Conservation (phyloP, 2,329 filamentous ascomycete genomes). For the Alternaria sp. region DNA sequence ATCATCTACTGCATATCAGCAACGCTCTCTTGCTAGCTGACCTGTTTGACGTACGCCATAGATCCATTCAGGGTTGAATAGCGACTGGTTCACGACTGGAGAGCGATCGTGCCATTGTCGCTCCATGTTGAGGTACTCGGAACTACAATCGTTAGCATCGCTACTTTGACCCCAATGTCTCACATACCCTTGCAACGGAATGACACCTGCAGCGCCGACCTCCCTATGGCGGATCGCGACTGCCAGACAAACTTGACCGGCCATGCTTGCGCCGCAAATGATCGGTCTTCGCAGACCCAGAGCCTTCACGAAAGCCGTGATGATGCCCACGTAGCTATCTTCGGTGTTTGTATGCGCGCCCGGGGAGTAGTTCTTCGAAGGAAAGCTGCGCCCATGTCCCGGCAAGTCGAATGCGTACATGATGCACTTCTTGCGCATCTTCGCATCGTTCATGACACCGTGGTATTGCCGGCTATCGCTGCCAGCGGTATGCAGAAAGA, state of each 20-base stretch:
- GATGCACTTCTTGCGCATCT: slow-evolving; percentile 55
- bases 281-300: slow-evolving; percentile 55
- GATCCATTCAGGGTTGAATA: slow-evolving; percentile 58
- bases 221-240: slow-evolving; percentile 56
- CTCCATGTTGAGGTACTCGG: slow-evolving; percentile 52
- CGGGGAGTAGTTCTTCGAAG: slow-evolving; percentile 49
- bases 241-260: slow-evolving; percentile 57
- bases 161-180: slow-evolving; percentile 12
- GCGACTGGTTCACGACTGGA: slow-evolving; percentile 56
- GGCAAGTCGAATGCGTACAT: slow-evolving; percentile 61
- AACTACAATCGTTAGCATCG: slow-evolving; percentile 30
- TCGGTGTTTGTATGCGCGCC: slow-evolving; percentile 58
- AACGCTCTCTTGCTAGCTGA: too few relatives aligned
- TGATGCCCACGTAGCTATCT: slow-evolving; percentile 55
- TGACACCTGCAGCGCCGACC: slow-evolving; percentile 55
- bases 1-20: slow-evolving; percentile 48
- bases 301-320: slow-evolving; percentile 53
- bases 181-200: slow-evolving; percentile 54
- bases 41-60: slow-evolving; percentile 45
- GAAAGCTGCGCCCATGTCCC: slow-evolving; percentile 57
- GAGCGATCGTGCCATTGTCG: slow-evolving; percentile 55
- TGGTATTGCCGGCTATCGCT: slow-evolving; percentile 59
- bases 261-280: slow-evolving; percentile 59
- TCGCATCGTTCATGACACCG: slow-evolving; percentile 58
- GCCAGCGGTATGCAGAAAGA: slow-evolving; percentile 56